These are phyloP conservation scores for Phalaenopsis aphrodite DNA, from an alignment of 106 monocot genomes.

Conservation along the genomic window DNA sequence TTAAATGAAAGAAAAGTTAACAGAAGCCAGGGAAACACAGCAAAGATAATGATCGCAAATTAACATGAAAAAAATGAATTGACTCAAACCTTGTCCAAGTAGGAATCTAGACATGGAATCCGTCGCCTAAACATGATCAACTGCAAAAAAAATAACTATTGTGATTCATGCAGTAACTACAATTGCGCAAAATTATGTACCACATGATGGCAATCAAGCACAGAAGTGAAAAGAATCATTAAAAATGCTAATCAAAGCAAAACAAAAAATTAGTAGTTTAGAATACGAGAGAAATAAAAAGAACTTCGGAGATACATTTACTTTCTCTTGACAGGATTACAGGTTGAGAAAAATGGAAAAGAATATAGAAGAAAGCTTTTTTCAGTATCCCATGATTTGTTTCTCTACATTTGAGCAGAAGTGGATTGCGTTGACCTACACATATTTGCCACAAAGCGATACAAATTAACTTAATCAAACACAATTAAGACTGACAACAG, in stretches of 20 bases:
- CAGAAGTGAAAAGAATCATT: neutral
- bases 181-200: neutral
- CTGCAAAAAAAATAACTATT: slow-evolving; percentile 32
- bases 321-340: neutral
- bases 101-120: slow-evolving; percentile 93
- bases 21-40: neutral
- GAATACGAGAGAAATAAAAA: neutral
- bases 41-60: neutral
- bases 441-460: too few species aligned
- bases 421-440: too few species aligned
- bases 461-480: too few species aligned
- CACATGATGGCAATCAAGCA: neutral
- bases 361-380: too few species aligned
- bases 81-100: slow-evolving; percentile 81
- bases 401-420: too few species aligned
- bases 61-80: neutral
- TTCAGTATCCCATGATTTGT: too few species aligned
- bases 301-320: neutral
- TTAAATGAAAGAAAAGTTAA: neutral
- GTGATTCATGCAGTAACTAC: neutral
- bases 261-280: neutral
- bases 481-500: too few species aligned
- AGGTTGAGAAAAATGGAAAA: neutral
- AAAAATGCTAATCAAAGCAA: neutral
- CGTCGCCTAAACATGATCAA: slow-evolving; percentile 89